phyloP scores from a whole-genome alignment of 73 alveolate genomes.

The Tetrahymena thermophila region DNA sequence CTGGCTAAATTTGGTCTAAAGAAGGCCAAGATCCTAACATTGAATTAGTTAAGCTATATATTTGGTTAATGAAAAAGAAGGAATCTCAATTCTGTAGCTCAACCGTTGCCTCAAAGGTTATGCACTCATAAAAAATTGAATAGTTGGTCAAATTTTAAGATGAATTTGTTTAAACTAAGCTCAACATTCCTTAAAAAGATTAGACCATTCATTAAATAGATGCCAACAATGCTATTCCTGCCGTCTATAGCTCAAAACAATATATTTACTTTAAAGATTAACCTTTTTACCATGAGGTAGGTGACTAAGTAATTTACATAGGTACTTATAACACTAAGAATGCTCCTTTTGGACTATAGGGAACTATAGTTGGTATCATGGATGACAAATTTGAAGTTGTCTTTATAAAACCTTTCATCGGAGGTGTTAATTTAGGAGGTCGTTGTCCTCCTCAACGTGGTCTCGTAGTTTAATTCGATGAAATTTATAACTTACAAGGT shows the following conservation, averaged over 20 bases:
- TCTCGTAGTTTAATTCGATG: not conserved
- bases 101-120: conserved; percentile 28
- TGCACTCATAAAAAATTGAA: not conserved
- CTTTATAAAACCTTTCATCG: not conserved
- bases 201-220: not conserved
- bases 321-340: conserved; percentile 1
- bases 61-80: conserved; percentile 24
- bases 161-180: not conserved
- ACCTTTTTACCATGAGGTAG: conserved; percentile 17
- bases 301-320: conserved; percentile 24
- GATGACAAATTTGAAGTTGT: conserved; percentile 11
- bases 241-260: not conserved
- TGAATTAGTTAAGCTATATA: conserved; percentile 15
- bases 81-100: not conserved
- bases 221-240: conserved; percentile 6
- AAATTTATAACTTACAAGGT: not conserved
- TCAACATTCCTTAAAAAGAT: conserved; percentile 1
- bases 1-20: conserved; percentile 1
- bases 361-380: conserved; percentile 32
- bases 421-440: not conserved
- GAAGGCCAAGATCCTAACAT: conserved; percentile 21
- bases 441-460: not conserved
- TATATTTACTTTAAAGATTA: conserved; percentile 4
- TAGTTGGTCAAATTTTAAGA: not conserved
- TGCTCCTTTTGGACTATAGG: conserved; percentile 36